Base-by-base conservation (phyloP, 768 basidiomycete genomes). In the Suillus clintonianus region DNA sequence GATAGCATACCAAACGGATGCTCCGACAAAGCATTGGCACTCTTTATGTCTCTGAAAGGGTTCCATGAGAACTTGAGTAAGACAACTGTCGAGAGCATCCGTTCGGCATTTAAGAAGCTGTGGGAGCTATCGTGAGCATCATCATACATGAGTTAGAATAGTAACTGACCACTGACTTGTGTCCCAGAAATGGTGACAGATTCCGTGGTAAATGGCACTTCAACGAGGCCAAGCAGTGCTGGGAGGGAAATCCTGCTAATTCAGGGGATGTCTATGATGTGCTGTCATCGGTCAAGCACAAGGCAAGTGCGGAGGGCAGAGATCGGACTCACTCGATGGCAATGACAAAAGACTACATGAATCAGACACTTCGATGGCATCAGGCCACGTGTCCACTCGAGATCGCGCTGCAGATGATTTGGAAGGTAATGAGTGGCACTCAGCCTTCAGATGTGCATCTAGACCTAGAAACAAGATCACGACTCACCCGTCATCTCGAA, bases 191-290 rank as follows among this genome's bases (percentile, higher is more conserved):
- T 48, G 47, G 47, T 15, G 47, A 48, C 2, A 50, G 7, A 7
- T 50, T 17, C 17, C 27, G 2, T 3, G 48, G 48, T 4, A 50
- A 50, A 27, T 50, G 48, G 48, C 48, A 50, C 5, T 27, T 50
- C 1, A 17, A 50, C 1, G 15, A 50, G 48, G 48, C 15, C 2
- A 50, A 27, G 6, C 48, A 50, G 15, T 15, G 8, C 8, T 30
- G 48, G 48, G 48, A 50, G 17, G 77, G 78, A 2, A 74, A 73
- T 58, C 79, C 74, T 4, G 75, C 74, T 0, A 60, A 71, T 1
- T 72, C 72, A 0, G 55, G 53, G 27, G 64, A 66, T 24, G 70
- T 78, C 1, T 62, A 68, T 11, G 59, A 65, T 1, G 32, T 77
- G 7, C 50, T 76, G 7, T 69, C 72, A 36, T 67, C 68, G 0